phyloP scores from a whole-genome alignment of 768 basidiomycete genomes.

The Bullera alba region DNA sequence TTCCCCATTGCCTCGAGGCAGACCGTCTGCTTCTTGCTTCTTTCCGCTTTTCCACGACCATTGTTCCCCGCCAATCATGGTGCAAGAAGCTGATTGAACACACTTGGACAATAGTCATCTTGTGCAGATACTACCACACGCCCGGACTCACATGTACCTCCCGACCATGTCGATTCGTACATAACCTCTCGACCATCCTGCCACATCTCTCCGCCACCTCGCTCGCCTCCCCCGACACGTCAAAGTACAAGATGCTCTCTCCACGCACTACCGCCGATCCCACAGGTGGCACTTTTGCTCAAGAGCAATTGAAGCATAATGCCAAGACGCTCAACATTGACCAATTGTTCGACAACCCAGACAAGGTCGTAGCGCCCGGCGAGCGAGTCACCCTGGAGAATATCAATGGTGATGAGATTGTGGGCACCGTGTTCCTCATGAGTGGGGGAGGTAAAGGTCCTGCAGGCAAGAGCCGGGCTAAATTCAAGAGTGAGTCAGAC shows the following conservation, averaged over 20 bases:
- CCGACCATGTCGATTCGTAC: constrained; percentile 45
- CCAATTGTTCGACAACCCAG: constrained; percentile 4
- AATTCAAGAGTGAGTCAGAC: constrained; percentile 40
- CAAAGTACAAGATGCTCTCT: constrained; percentile 6
- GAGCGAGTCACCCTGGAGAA: constrained; percentile 23
- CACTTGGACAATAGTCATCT: too few relatives aligned
- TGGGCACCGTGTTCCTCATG: constrained; percentile 40
- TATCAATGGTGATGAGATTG: constrained; percentile 27
- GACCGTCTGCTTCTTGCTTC: constrained; percentile 17
- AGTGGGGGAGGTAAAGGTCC: constrained; percentile 44
- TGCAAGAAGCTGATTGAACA: too few relatives aligned
- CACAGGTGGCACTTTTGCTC: constrained; percentile 35
- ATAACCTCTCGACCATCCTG: constrained; percentile 21
- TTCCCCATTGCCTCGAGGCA: neutral
- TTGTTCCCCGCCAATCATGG: too few relatives aligned
- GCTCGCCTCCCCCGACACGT: constrained; percentile 1
- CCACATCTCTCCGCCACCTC: neutral
- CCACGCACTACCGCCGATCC: constrained; percentile 14
- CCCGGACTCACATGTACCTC: constrained; percentile 44
- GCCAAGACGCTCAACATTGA: neutral
- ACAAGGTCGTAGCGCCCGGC: constrained; percentile 15
- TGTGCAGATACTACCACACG: constrained; percentile 45
- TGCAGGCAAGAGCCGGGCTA: constrained; percentile 32
- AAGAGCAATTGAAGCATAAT: constrained; percentile 15
- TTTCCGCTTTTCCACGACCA: neutral